phyloP scores from a whole-genome alignment of 148 eudicot genomes.

The Rhododendron molle region DNA sequence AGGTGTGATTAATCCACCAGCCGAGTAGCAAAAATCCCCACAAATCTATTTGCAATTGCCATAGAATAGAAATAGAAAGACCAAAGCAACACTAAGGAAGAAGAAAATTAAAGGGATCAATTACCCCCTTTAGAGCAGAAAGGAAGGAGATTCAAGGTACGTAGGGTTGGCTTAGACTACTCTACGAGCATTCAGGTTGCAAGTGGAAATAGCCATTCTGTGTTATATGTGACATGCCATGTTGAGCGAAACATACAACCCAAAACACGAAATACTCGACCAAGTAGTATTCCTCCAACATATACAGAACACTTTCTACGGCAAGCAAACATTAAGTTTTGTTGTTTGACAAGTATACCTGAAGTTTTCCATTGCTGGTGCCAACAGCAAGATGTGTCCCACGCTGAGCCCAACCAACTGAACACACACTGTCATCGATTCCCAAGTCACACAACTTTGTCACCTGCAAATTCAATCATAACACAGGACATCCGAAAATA shows the following conservation, averaged over 20 bases:
- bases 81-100: not conserved
- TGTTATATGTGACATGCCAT: not conserved
- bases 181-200: not conserved
- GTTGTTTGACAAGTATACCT: slow-evolving; percentile 26
- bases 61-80: not conserved
- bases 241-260: not conserved
- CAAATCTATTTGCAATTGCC: not conserved
- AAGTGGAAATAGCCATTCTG: not conserved
- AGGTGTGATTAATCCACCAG: not conserved
- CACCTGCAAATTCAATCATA: slow-evolving; percentile 39
- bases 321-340: not conserved
- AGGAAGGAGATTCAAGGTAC: not conserved
- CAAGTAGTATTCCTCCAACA: not conserved
- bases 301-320: not conserved
- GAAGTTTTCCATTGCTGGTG: slow-evolving; percentile 70
- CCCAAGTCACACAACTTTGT: slow-evolving; percentile 89
- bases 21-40: not conserved
- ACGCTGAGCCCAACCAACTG: slow-evolving; percentile 92
- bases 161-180: not conserved
- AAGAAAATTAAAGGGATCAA: not conserved
- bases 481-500: not conserved
- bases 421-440: slow-evolving; percentile 76
- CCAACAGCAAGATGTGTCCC: slow-evolving; percentile 88
- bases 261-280: not conserved
- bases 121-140: no score